Evolutionary conservation across 129 eudicot genomes (phyloP).

Genomic region (Artemisia argyi): DNA sequence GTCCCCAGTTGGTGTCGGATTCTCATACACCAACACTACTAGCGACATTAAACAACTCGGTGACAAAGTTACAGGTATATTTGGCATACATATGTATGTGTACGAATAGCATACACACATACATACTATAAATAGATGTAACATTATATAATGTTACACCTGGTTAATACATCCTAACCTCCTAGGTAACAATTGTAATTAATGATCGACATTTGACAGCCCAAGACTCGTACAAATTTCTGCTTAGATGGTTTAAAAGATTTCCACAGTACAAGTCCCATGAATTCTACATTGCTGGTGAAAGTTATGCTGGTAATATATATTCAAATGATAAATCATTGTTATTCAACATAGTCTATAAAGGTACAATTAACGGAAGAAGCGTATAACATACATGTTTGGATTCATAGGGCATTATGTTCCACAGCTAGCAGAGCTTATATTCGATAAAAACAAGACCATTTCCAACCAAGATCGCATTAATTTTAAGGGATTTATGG

Average conservation of each 20-base stretch:
- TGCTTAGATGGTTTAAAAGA: conserved; percentile 70
- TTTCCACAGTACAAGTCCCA: conserved; percentile 85
- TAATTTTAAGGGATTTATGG: conserved; percentile 81
- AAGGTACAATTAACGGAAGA: neutral
- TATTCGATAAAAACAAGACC: conserved; percentile 55
- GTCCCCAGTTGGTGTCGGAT: conserved; percentile 94
- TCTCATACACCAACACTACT: conserved; percentile 78
- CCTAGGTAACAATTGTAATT: neutral
- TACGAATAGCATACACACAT: neutral
- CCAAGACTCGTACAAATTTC: conserved; percentile 57
- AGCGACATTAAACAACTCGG: conserved; percentile 67
- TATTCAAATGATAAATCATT: neutral
- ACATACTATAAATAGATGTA: no score
- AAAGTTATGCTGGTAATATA: conserved; percentile 81
- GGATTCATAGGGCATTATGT: conserved; percentile 73
- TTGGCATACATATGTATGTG: neutral
- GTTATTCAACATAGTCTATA: neutral
- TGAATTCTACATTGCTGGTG: conserved; percentile 86
- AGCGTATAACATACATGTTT: neutral
- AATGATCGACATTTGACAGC: conserved; percentile 40
- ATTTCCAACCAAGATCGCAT: conserved; percentile 49
- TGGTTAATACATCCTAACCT: no score
- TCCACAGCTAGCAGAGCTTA: conserved; percentile 68
- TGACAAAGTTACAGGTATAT: conserved; percentile 65
- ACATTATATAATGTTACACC: no score